Evolutionary conservation across 345 rosid species (phyloP).

Genomic region (Arabidopsis suecica): DNA sequence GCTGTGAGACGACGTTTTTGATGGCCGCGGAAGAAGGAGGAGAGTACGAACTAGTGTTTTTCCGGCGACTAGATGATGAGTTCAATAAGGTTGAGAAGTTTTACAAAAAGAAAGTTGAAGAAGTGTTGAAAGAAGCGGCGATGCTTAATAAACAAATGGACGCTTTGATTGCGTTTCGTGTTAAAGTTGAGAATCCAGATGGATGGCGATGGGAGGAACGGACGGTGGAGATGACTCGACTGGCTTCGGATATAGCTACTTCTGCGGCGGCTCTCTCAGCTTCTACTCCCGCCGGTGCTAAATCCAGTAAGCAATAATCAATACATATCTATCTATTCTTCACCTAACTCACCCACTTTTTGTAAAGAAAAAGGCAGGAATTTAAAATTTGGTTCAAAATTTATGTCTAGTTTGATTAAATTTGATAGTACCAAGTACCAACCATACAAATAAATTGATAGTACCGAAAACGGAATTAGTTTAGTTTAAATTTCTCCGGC

Average conservation of each 20-base stretch:
- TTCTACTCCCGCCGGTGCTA: slow-evolving; percentile 58
- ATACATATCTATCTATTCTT: background rate
- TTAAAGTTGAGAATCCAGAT: slow-evolving; percentile 70
- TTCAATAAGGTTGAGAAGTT: slow-evolving; percentile 45
- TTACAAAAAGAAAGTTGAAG: slow-evolving; percentile 41
- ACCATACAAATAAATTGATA: background rate
- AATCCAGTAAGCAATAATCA: slow-evolving; percentile 39
- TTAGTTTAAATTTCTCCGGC: too few species aligned
- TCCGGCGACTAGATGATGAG: slow-evolving; percentile 50
- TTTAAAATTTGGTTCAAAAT: background rate
- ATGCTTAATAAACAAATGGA: slow-evolving; percentile 48
- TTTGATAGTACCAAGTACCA: background rate
- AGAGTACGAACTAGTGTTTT: slow-evolving; percentile 49
- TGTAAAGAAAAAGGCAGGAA: background rate
- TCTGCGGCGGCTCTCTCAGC: slow-evolving; percentile 60
- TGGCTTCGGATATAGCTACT: slow-evolving; percentile 62
- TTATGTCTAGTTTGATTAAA: background rate
- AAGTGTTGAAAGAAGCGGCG: slow-evolving; percentile 45
- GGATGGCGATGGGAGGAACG: slow-evolving; percentile 50
- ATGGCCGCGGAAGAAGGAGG: slow-evolving; percentile 54
- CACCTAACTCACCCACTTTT: slow-evolving; percentile 10
- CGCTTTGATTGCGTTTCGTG: slow-evolving; percentile 66
- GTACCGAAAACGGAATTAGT: too few species aligned
- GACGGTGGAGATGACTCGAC: slow-evolving; percentile 58
- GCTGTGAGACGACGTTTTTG: slow-evolving; percentile 45